Percentiles rank a stretch among this genome's conserved stretches.
phyloP scores from a whole-genome alignment of 2,329 filamentous ascomycete species.

The Colletotrichum musicola region DNA sequence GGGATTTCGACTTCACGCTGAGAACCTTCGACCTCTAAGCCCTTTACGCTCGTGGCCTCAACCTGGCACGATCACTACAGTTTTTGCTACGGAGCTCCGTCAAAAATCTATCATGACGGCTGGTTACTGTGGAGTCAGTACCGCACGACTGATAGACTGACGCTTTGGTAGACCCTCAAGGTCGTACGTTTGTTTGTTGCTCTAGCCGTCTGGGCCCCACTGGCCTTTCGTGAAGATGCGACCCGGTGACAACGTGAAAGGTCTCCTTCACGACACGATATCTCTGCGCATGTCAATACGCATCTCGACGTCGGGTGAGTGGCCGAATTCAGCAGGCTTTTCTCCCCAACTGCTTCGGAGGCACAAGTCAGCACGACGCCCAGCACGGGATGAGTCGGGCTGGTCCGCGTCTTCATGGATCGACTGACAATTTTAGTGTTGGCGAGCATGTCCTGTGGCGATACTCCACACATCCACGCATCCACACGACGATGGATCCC shows the following conservation, averaged over 20 bases:
- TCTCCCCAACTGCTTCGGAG: too few species aligned
- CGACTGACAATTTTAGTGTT: conserved; percentile 21
- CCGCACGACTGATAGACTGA: conserved; percentile 1
- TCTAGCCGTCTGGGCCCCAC: conserved; percentile 13
- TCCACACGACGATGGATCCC: conserved; percentile 22
- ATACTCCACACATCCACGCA: conserved; percentile 34
- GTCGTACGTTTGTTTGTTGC: conserved; percentile 9
- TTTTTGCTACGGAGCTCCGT: background rate
- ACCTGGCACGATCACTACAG: conserved; percentile 1
- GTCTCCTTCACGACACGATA: background rate
- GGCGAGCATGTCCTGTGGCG: conserved; percentile 7
- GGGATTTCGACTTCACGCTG: background rate
- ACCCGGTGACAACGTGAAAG: background rate
- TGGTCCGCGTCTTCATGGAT: conserved; percentile 27
- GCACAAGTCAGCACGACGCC: background rate
- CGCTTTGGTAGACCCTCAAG: background rate
- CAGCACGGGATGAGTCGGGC: conserved; percentile 15
- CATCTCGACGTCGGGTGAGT: too few species aligned
- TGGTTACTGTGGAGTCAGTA: conserved; percentile 1
- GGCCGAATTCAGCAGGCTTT: too few species aligned
- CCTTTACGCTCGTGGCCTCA: background rate
- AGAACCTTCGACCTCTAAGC: conserved; percentile 1
- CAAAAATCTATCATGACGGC: background rate
- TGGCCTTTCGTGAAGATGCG: background rate
- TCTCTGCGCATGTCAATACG: background rate